Base-by-base conservation (phyloP, 257 asterid species). In the Salvia splendens region DNA sequence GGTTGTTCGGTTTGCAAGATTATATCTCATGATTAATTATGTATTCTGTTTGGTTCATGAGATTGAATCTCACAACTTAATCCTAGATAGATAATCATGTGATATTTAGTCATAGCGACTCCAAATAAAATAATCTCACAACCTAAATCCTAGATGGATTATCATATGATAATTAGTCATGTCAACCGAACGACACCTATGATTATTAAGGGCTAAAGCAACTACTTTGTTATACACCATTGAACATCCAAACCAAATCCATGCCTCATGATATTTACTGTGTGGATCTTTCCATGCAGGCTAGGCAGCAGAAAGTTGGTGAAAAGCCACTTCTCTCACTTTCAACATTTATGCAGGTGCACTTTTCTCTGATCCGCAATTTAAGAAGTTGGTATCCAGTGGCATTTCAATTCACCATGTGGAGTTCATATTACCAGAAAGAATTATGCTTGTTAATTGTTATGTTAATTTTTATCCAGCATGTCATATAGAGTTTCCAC, bases 301-400 rank as follows among this genome's bases (percentile, higher is more conserved):
- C 86, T 76, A 82, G 96, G 81, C 80, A 68, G 32, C 95, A 84
- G 74, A 92, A 92, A 82, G 95, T 84, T 77, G 97, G 98, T 65
- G 98, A 92, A 78, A 92, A 89, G 79, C 88, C 95, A 8, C 83
- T 87, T 65, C 83, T 93, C 55, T 93, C 98, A 42, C 32, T 88
- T 74, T 88, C 97, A 58, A 87, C 85, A 40, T 85, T 92, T 77
- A 57, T 85, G 68, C 97, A 89, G 98, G 98, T 82, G 73, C 75
- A 54, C 64, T 60, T 63, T 41, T 65, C 28, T 12, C 61, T 64
- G 50, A 67, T 72, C 35, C 17, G 62, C 74, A 79, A 57, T 59
- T 60, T 65, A 41, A 68, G 45, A 65, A 55, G 47, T 72, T 30
- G 53, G 12, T 40, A 32, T 70, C 45, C 52, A 43, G 8, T 38